Percentiles rank a stretch among this genome's conserved stretches.
Conservation (phyloP, 352 stramenopile species). For the Globisporangium mamillatum region DNA sequence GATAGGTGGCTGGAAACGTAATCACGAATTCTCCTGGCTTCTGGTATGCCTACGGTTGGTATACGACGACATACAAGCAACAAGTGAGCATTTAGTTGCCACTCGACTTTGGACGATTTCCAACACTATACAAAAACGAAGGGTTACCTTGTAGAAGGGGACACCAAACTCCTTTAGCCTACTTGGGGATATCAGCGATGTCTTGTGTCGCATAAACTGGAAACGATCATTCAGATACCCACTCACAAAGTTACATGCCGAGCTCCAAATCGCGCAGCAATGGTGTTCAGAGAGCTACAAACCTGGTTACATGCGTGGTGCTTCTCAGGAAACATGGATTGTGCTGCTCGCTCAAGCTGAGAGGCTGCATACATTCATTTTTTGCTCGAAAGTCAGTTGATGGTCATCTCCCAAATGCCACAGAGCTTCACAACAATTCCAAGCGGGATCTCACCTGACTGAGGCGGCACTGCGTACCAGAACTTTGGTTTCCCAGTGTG, state of each 20-base stretch:
- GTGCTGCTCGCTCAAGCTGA: slow-evolving; percentile 81
- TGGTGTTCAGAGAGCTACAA: background rate
- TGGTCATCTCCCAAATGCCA: background rate
- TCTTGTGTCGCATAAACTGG: slow-evolving; percentile 93
- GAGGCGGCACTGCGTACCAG: slow-evolving; percentile 89
- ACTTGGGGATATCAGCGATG: slow-evolving; percentile 84
- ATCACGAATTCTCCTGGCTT: slow-evolving; percentile 90
- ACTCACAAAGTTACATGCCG: background rate
- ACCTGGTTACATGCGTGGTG: slow-evolving; percentile 76
- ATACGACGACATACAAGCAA: background rate
- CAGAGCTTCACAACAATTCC: background rate
- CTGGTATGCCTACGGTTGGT: slow-evolving; percentile 55
- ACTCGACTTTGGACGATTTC: too few relatives aligned
- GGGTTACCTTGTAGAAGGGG: slow-evolving; percentile 58
- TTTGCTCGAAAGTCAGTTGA: background rate
- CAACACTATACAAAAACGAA: too few relatives aligned
- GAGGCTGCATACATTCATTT: slow-evolving; percentile 20
- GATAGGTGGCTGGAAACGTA: slow-evolving; percentile 89
- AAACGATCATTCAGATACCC: background rate
- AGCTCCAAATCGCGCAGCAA: background rate
- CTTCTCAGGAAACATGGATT: slow-evolving; percentile 88
- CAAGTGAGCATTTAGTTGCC: too few relatives aligned
- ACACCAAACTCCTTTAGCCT: slow-evolving; percentile 83
- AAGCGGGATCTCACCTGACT: slow-evolving; percentile 27
- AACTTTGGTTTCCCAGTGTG: slow-evolving; percentile 92